Percentiles rank a stretch among this genome's conserved stretches.
Conservation (phyloP, 2,329 filamentous ascomycete genomes). For the Phyllosticta paracitricarpa region DNA sequence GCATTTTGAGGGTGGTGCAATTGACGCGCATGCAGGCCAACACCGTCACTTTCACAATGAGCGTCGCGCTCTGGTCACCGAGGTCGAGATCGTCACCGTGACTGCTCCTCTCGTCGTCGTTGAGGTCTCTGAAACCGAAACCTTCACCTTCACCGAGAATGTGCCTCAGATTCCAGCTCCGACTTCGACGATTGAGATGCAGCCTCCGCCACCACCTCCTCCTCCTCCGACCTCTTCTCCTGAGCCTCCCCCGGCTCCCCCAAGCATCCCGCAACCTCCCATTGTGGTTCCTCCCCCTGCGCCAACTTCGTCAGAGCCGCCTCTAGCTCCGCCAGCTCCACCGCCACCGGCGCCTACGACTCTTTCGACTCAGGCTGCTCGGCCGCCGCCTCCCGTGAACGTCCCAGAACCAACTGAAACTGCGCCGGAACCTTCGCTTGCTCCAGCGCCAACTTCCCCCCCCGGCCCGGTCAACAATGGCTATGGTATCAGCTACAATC, state of each 20-base stretch:
- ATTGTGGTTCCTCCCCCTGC: neutral
- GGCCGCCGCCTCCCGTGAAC: neutral
- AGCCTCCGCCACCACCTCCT: neutral
- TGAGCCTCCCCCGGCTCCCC: neutral
- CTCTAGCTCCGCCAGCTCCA: neutral
- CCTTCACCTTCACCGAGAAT: neutral
- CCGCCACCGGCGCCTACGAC: neutral
- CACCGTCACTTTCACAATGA: neutral
- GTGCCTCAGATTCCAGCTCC: neutral
- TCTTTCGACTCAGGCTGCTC: neutral
- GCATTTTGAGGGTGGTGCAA: neutral
- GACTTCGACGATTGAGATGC: neutral
- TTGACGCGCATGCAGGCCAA: neutral
- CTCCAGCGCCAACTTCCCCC: neutral
- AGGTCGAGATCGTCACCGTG: neutral
- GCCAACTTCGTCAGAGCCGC: neutral
- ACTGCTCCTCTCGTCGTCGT: slow-evolving; percentile 4
- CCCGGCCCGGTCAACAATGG: neutral
- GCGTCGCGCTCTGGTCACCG: slow-evolving; percentile 2
- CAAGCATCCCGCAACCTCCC: neutral
- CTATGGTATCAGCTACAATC: slow-evolving; percentile 6
- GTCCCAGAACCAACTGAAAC: neutral
- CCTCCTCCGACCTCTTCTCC: neutral
- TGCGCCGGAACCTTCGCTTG: neutral
- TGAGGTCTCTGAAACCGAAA: neutral